Evolutionary conservation across 139 green algal genomes (phyloP).

Genomic region (Penium margaritaceum): DNA sequence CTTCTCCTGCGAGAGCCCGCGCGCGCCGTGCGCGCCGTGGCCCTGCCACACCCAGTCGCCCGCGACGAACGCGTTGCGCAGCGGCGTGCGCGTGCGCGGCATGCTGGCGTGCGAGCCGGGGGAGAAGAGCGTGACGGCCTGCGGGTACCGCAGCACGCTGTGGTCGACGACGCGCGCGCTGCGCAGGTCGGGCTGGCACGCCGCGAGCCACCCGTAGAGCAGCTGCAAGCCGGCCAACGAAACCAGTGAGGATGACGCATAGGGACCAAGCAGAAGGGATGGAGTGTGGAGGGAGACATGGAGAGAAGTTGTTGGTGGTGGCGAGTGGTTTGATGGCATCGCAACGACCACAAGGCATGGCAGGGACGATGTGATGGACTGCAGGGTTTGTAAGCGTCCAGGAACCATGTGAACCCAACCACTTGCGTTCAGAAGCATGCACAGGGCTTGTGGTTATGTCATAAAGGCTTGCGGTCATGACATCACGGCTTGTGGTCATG

Average conservation of each 20-base stretch:
- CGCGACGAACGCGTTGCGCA: conserved; percentile 43
- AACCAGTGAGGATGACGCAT: neutral
- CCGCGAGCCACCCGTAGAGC: conserved; percentile 22
- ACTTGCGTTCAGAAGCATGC: too few relatives aligned
- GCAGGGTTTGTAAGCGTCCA: too few relatives aligned
- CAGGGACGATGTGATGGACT: neutral
- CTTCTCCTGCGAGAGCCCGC: conserved; percentile 42
- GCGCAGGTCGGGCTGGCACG: conserved; percentile 13
- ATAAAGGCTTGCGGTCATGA: too few relatives aligned
- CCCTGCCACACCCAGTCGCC: conserved; percentile 43
- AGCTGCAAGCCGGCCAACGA: conserved; percentile 2
- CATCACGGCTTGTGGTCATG: too few relatives aligned
- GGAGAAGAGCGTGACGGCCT: conserved; percentile 37
- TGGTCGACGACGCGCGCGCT: conserved; percentile 18
- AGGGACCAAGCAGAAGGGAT: neutral
- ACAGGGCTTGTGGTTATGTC: too few relatives aligned
- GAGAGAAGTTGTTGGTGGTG: too few relatives aligned
- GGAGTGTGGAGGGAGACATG: neutral
- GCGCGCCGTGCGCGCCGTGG: conserved; percentile 35
- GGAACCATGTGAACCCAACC: too few relatives aligned
- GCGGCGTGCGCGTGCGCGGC: conserved; percentile 5
- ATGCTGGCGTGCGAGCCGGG: conserved; percentile 37
- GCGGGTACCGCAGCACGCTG: conserved; percentile 38
- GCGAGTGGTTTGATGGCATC: too few relatives aligned
- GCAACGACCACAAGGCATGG: neutral